These are phyloP conservation scores for Hypoxylon cercidicola DNA, from an alignment of 495 filamentous ascomycete species.

Conservation along the genomic window DNA sequence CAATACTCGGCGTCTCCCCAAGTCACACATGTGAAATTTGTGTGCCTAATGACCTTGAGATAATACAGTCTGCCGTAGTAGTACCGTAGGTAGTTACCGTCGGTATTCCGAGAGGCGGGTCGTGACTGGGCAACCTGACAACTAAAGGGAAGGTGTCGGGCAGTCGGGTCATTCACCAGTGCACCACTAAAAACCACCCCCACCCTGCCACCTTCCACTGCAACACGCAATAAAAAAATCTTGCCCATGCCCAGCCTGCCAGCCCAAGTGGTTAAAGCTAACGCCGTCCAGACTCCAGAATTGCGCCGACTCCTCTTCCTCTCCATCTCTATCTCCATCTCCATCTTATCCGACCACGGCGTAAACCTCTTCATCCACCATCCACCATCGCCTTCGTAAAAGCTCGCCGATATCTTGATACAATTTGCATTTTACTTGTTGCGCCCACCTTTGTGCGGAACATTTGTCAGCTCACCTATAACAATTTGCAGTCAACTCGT, in stretches of 20 bases:
- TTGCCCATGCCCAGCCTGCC: constrained; percentile 16
- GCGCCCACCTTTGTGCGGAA: not conserved
- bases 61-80: too few species aligned
- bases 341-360: constrained; percentile 7
- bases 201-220: constrained; percentile 36
- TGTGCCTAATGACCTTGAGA: too few species aligned
- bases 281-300: constrained; percentile 5
- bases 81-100: too few species aligned
- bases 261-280: constrained; percentile 13
- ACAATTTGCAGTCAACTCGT: constrained; percentile 15
- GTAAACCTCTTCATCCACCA: constrained; percentile 24
- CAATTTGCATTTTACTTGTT: constrained; percentile 16
- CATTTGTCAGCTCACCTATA: too few species aligned
- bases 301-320: constrained; percentile 22
- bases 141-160: too few species aligned
- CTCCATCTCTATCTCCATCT: not conserved
- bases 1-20: too few species aligned
- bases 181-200: constrained; percentile 25
- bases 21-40: too few species aligned
- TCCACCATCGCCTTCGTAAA: constrained; percentile 20
- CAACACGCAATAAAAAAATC: constrained; percentile 41
- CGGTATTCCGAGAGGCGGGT: too few species aligned
- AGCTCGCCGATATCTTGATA: constrained; percentile 20
- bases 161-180: too few species aligned
- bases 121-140: too few species aligned